A percentile compares a stretch with the other conserved stretches of the same genome.
phyloP scores from a whole-genome alignment of 805 yeast genomes.

The Martiniozyma abietophila region DNA sequence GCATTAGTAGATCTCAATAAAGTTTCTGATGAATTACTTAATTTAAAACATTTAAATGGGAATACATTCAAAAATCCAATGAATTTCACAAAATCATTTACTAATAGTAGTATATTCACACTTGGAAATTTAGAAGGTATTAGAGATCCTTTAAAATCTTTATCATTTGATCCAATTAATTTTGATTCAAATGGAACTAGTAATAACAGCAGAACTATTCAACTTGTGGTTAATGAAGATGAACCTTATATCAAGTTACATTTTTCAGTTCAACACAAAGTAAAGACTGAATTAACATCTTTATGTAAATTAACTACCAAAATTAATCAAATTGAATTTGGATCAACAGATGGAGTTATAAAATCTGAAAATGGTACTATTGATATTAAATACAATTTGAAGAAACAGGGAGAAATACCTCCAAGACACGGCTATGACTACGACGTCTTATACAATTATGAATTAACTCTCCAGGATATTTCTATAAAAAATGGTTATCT shows the following conservation, averaged over 20 bases:
- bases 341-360: conserved; percentile 4
- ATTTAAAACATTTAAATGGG: no score
- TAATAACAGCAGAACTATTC: no score
- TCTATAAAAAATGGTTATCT: conserved; percentile 17
- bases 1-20: no score
- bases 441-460: conserved; percentile 17
- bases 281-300: conserved; percentile 4
- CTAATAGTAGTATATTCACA: no score
- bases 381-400: conserved; percentile 12
- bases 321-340: conserved; percentile 4
- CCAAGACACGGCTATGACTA: conserved; percentile 23
- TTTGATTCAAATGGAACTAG: background rate
- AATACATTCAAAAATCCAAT: no score
- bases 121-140: no score
- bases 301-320: conserved; percentile 6
- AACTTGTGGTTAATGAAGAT: conserved; percentile 19
- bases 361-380: conserved; percentile 7
- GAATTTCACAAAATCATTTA: no score
- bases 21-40: no score
- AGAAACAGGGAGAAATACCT: conserved; percentile 17
- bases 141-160: no score
- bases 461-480: conserved; percentile 14
- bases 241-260: conserved; percentile 15
- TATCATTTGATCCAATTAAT: background rate
- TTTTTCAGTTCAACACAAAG: conserved; percentile 13